These are phyloP conservation scores for Picea abies DNA, from an alignment of 83 land plant genomes.

Conservation along the genomic window DNA sequence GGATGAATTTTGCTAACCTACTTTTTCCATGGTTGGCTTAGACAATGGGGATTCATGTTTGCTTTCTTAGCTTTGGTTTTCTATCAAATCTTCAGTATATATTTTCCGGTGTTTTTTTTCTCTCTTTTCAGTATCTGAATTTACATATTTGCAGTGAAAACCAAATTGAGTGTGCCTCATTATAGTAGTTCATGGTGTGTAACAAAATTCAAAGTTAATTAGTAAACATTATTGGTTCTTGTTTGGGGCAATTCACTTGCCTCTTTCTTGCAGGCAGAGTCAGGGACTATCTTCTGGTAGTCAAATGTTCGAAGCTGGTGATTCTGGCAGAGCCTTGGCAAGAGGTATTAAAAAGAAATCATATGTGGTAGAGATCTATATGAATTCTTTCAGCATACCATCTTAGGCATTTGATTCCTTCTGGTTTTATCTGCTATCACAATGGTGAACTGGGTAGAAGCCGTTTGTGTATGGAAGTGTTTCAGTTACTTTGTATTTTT, in stretches of 20 bases:
- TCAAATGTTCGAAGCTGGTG: slow-evolving; percentile 27
- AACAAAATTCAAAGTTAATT: background rate
- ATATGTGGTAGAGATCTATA: background rate
- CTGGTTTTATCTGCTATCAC: slow-evolving; percentile 50
- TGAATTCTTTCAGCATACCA: background rate
- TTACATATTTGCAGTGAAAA: background rate
- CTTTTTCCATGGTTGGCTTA: background rate
- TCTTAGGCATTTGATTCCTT: background rate
- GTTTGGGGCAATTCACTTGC: background rate
- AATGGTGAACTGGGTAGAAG: slow-evolving; percentile 45
- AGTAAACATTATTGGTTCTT: background rate
- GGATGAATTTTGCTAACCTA: background rate
- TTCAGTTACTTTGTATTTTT: background rate
- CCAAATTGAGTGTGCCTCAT: background rate
- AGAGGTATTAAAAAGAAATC: slow-evolving; percentile 22
- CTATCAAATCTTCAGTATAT: background rate
- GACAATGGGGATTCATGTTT: background rate
- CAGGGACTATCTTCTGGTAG: slow-evolving; percentile 8
- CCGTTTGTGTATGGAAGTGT: background rate
- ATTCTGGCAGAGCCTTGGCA: slow-evolving; percentile 22
- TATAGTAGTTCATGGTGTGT: background rate
- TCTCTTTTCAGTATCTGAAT: background rate
- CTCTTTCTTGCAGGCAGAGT: slow-evolving; percentile 17
- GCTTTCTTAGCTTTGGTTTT: background rate
- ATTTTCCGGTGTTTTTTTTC: background rate